phyloP scores from a whole-genome alignment of 495 filamentous ascomycete genomes.

The Tuber umbilicatum region DNA sequence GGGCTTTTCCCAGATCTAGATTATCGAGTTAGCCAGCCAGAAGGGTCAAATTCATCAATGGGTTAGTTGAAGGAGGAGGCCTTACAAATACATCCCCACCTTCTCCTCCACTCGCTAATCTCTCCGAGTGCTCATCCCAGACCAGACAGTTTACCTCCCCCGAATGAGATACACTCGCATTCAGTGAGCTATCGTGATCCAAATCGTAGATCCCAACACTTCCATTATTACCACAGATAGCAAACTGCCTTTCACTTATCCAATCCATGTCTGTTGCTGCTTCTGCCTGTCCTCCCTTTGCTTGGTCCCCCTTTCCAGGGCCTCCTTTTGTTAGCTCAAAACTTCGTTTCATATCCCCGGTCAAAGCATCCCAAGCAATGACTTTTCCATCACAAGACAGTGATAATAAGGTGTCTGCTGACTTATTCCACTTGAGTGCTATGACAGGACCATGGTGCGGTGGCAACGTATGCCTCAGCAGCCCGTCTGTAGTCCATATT shows the following conservation, averaged over 20 bases:
- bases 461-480: conserved; percentile 45
- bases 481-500: conserved; percentile 61
- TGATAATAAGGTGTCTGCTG: conserved; percentile 50
- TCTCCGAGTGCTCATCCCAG: conserved; percentile 38
- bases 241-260: conserved; percentile 54
- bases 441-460: conserved; percentile 51
- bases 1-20: conserved; percentile 37
- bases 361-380: conserved; percentile 49
- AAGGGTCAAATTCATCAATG: not conserved
- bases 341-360: conserved; percentile 44
- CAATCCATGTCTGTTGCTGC: conserved; percentile 55
- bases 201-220: conserved; percentile 35
- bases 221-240: conserved; percentile 50
- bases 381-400: conserved; percentile 52
- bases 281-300: conserved; percentile 43
- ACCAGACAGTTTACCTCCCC: conserved; percentile 33
- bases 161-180: conserved; percentile 18
- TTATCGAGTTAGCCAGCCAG: conserved; percentile 10
- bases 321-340: conserved; percentile 34
- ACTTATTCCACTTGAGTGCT: conserved; percentile 57
- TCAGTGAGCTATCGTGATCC: conserved; percentile 15
- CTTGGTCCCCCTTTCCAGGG: conserved; percentile 29
- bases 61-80: not conserved
- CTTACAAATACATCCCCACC: conserved; percentile 29
- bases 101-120: conserved; percentile 36